A percentile compares a stretch with the other conserved stretches of the same genome.
These are phyloP conservation scores for Spirogloea muscicola DNA, from an alignment of 139 green algal genomes.

Conservation along the genomic window DNA sequence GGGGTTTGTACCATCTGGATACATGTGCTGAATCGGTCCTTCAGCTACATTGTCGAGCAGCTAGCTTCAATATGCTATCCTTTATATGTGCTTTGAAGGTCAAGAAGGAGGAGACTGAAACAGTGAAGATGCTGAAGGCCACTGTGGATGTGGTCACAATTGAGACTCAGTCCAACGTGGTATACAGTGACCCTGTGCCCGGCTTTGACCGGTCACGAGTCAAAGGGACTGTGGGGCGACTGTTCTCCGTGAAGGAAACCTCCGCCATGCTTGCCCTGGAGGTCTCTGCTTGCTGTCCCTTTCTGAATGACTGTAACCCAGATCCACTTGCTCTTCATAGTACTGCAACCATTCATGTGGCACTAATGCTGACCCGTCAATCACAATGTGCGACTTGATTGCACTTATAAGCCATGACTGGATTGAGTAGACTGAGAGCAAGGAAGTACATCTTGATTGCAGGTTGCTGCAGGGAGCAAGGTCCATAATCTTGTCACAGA, in stretches of 20 bases:
- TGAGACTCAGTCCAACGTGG: conserved; percentile 59
- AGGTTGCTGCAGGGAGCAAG: conserved; percentile 77
- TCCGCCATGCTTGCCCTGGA: conserved; percentile 77
- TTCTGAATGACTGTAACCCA: not conserved
- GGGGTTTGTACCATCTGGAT: too few species aligned
- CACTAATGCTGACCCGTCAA: too few species aligned
- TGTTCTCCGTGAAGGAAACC: conserved; percentile 75
- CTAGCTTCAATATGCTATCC: not conserved
- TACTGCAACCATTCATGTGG: too few species aligned
- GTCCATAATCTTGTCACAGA: conserved; percentile 92
- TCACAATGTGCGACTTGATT: too few species aligned
- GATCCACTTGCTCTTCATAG: not conserved
- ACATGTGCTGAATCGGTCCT: too few species aligned
- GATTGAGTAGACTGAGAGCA: too few species aligned
- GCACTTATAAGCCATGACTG: too few species aligned
- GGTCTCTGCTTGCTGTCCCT: conserved; percentile 54
- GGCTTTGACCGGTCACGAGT: conserved; percentile 55
- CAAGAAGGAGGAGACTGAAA: conserved; percentile 15
- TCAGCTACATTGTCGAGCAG: too few species aligned
- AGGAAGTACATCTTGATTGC: not conserved
- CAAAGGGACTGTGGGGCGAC: conserved; percentile 78
- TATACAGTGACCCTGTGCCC: conserved; percentile 70
- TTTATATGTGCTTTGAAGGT: not conserved
- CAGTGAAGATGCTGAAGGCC: not conserved
- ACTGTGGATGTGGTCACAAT: not conserved